phyloP scores from a whole-genome alignment of 1,284 basidiomycete species.

The Neolentinus lepideus region DNA sequence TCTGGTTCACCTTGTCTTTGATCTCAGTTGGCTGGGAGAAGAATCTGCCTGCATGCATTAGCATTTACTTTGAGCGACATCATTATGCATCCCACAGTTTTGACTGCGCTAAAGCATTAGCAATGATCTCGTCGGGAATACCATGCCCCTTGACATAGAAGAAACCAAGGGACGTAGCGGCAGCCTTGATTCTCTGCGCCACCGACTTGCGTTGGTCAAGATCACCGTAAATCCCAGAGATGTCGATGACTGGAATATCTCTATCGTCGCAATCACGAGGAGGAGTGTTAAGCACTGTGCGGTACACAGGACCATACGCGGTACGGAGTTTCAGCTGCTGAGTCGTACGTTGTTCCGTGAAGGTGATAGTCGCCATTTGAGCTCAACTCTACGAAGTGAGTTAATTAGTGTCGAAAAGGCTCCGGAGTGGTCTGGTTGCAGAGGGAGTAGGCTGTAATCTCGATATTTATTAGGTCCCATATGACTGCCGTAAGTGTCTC shows the following conservation, averaged over 20 bases:
- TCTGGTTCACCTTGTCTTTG: neutral
- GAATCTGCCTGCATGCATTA: neutral
- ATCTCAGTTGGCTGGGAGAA: neutral
- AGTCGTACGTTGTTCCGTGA: neutral
- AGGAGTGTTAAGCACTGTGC: neutral
- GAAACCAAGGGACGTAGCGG: neutral
- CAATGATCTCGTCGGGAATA: neutral
- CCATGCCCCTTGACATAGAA: neutral
- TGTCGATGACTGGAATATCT: neutral
- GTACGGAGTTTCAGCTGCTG: neutral
- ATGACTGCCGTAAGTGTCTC: too few relatives aligned
- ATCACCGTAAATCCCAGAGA: neutral
- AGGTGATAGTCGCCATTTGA: neutral
- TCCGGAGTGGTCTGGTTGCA: too few relatives aligned
- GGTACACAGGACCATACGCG: neutral
- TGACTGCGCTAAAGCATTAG: neutral
- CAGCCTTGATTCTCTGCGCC: neutral
- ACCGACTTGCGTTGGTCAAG: neutral
- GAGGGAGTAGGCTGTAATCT: too few relatives aligned
- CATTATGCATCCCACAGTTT: neutral
- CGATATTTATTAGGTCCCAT: too few relatives aligned
- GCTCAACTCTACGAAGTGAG: neutral
- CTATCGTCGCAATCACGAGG: neutral
- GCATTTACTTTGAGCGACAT: neutral
- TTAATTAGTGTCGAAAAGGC: too few relatives aligned